phyloP scores from a whole-genome alignment of 495 filamentous ascomycete genomes.

The Trichodelitschia bisporula region DNA sequence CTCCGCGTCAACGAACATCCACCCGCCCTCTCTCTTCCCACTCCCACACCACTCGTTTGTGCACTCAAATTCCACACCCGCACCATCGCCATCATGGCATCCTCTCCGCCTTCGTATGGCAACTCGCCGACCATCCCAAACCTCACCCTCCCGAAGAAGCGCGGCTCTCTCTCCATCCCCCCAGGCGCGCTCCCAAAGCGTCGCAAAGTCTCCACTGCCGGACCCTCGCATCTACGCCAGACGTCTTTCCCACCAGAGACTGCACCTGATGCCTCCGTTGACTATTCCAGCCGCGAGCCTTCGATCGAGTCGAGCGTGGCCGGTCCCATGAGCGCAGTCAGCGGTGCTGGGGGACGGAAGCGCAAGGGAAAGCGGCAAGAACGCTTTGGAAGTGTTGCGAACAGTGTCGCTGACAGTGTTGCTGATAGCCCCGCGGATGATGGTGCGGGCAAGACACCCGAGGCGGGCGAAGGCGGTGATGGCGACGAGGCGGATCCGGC shows the following conservation, averaged over 20 bases:
- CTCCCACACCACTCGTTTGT: not conserved
- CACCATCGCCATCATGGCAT: slow-evolving; percentile 33
- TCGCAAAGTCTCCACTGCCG: slow-evolving; percentile 31
- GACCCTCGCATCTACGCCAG: slow-evolving; percentile 47
- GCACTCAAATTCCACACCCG: not conserved
- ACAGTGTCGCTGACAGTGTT: slow-evolving; percentile 17
- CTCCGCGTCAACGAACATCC: not conserved
- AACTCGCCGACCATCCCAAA: slow-evolving; percentile 28
- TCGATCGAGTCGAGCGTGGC: slow-evolving; percentile 43
- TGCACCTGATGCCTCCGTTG: slow-evolving; percentile 14
- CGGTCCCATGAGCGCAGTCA: slow-evolving; percentile 11
- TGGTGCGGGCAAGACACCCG: slow-evolving; percentile 26
- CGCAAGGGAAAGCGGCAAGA: slow-evolving; percentile 12
- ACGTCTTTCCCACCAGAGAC: slow-evolving; percentile 55
- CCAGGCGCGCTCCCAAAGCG: slow-evolving; percentile 24
- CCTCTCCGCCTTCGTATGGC: slow-evolving; percentile 26
- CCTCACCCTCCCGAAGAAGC: slow-evolving; percentile 30
- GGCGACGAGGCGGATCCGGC: slow-evolving; percentile 42
- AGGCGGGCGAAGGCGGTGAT: slow-evolving; percentile 37
- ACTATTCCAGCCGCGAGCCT: slow-evolving; percentile 28
- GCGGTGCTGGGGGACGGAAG: slow-evolving; percentile 16
- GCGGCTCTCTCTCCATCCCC: slow-evolving; percentile 23
- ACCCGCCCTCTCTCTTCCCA: not conserved
- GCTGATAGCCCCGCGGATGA: slow-evolving; percentile 35
- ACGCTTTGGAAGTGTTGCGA: slow-evolving; percentile 20